Evolutionary conservation across 73 alveolate species (phyloP).

Genomic region (Stentor coeruleus): DNA sequence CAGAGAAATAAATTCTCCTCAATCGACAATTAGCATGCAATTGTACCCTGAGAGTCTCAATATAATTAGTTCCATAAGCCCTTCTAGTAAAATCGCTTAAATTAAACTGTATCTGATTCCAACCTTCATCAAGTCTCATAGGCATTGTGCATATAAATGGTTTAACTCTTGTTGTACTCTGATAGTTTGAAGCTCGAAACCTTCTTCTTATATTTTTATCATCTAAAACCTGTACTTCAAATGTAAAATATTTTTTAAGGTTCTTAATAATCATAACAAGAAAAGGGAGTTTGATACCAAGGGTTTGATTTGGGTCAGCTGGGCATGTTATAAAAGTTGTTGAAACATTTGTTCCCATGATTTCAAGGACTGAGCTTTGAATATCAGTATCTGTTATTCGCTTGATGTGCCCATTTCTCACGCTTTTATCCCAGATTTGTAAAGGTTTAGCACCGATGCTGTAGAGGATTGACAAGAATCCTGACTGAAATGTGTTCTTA

Average conservation of each 20-base stretch:
- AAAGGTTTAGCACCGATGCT: conserved; percentile 89
- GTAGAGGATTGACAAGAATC: conserved; percentile 80
- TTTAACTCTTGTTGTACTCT: conserved; percentile 80
- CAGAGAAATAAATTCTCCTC: conserved; percentile 90
- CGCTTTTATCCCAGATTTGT: conserved; percentile 78
- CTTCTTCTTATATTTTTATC: conserved; percentile 87
- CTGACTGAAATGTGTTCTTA: conserved; percentile 78
- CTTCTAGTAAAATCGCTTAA: conserved; percentile 88
- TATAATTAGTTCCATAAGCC: conserved; percentile 90
- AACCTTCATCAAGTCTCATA: conserved; percentile 91
- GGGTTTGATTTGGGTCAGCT: conserved; percentile 73
- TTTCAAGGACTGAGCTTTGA: conserved; percentile 80
- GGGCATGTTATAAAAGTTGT: conserved; percentile 82
- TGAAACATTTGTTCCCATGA: conserved; percentile 86
- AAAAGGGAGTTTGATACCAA: conserved; percentile 87
- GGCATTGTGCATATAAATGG: conserved; percentile 93
- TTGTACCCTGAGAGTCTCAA: conserved; percentile 84
- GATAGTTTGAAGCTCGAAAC: conserved; percentile 89
- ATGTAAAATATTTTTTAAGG: conserved; percentile 87
- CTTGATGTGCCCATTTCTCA: conserved; percentile 85
- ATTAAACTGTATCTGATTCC: conserved; percentile 91
- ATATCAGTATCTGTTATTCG: conserved; percentile 86
- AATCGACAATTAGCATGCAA: conserved; percentile 90
- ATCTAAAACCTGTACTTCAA: conserved; percentile 87
- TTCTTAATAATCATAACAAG: conserved; percentile 80